phyloP scores from a whole-genome alignment of 2,329 filamentous ascomycete species.

The Seiridium cupressi region DNA sequence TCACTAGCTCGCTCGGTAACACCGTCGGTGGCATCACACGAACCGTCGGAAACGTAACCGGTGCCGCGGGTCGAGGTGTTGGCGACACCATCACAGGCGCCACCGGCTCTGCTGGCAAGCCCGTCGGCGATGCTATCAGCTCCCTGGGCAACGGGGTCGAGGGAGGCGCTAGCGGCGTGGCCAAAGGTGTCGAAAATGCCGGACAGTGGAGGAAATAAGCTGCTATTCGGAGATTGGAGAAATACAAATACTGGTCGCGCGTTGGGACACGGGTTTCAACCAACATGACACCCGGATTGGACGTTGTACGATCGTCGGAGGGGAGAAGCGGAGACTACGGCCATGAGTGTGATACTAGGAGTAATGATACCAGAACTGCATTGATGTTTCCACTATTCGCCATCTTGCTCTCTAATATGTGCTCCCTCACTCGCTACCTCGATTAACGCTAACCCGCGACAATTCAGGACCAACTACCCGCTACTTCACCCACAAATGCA shows the following conservation, averaged over 20 bases:
- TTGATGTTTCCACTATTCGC: background rate
- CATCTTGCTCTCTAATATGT: background rate
- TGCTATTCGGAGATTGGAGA: too few species aligned
- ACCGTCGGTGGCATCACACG: slow-evolving; percentile 26
- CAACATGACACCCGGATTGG: too few species aligned
- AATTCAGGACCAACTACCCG: background rate
- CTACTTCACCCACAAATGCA: background rate
- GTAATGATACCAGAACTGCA: background rate
- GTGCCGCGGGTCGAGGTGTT: slow-evolving; percentile 41
- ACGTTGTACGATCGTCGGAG: too few species aligned
- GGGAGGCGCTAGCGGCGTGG: slow-evolving; percentile 38
- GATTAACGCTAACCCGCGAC: background rate
- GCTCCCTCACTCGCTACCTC: background rate
- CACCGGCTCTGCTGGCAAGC: slow-evolving; percentile 42
- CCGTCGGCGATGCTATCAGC: slow-evolving; percentile 44
- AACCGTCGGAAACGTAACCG: slow-evolving; percentile 29
- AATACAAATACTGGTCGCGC: too few species aligned
- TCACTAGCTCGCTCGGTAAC: slow-evolving; percentile 30
- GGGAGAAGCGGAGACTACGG: too few species aligned
- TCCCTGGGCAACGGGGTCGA: slow-evolving; percentile 41
- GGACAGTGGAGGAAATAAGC: slow-evolving; percentile 36
- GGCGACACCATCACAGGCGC: slow-evolving; percentile 44
- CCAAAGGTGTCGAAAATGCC: slow-evolving; percentile 45
- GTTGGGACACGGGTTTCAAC: background rate
- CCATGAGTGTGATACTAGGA: too few species aligned